A percentile compares a stretch with the other conserved stretches of the same genome.
These are phyloP conservation scores for Xylaria polymorpha DNA, from an alignment of 2,329 filamentous ascomycete species.

Conservation along the genomic window DNA sequence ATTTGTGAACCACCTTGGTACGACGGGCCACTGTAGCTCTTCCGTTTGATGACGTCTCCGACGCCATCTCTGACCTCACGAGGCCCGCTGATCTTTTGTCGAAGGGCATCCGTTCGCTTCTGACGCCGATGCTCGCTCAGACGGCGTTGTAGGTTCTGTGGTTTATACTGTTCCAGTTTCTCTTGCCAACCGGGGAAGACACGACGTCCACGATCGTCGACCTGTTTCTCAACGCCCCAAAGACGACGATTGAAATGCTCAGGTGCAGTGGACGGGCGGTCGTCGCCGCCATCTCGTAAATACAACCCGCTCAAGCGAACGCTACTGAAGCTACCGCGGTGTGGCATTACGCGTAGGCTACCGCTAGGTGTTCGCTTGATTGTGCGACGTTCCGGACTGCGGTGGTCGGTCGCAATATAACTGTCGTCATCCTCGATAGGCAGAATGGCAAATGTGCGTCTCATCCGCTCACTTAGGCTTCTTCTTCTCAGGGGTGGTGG, in stretches of 20 bases:
- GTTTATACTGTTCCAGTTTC: constrained; percentile 60
- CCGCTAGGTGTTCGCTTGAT: constrained; percentile 70
- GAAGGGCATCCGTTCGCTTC: constrained; percentile 68
- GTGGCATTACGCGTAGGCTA: constrained; percentile 68
- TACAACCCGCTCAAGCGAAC: constrained; percentile 41
- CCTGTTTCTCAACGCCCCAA: constrained; percentile 50
- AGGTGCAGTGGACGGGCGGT: constrained; percentile 54
- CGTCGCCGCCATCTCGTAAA: constrained; percentile 43
- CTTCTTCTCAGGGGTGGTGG: constrained; percentile 48
- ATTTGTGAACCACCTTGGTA: constrained; percentile 42
- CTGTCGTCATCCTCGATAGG: constrained; percentile 60
- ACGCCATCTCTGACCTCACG: constrained; percentile 69
- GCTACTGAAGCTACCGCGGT: constrained; percentile 61
- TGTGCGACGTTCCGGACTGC: constrained; percentile 64
- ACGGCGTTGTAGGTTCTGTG: constrained; percentile 65
- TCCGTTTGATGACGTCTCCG: constrained; percentile 65
- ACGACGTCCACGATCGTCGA: constrained; percentile 49
- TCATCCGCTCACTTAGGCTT: constrained; percentile 63
- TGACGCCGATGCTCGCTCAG: constrained; percentile 69
- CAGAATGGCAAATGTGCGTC: constrained; percentile 70
- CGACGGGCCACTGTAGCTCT: constrained; percentile 53
- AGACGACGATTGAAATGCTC: constrained; percentile 44
- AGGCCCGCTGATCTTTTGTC: constrained; percentile 70
- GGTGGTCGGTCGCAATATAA: constrained; percentile 49
- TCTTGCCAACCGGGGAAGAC: constrained; percentile 56